phyloP scores from a whole-genome alignment of 2,329 filamentous ascomycete species.

The Aspergillus fumigatiaffinis region DNA sequence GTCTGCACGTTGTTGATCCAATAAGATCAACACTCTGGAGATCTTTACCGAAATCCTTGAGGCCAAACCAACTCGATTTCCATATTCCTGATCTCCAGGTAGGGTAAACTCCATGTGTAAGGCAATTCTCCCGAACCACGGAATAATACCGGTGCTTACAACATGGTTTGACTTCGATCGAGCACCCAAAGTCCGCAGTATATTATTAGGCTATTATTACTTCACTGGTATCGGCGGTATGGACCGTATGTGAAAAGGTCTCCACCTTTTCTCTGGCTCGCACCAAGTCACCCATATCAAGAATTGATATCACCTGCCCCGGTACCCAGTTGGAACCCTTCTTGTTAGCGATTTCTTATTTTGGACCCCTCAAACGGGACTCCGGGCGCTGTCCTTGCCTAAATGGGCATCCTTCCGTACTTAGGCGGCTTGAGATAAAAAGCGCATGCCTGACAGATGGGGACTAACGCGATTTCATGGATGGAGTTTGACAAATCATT shows the following conservation, averaged over 20 bases:
- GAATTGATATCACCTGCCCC: constrained; percentile 3
- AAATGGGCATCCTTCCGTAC: constrained; percentile 3
- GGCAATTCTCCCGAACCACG: not conserved
- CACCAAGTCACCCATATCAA: not conserved
- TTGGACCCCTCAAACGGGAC: constrained; percentile 11
- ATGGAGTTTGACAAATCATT: no score
- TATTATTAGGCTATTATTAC: not conserved
- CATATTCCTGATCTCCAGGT: not conserved
- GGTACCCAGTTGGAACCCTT: constrained; percentile 6
- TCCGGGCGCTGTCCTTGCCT: not conserved
- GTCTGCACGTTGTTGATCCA: not conserved
- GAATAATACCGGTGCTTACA: not conserved
- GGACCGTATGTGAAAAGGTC: not conserved
- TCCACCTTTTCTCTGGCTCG: not conserved
- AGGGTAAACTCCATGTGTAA: not conserved
- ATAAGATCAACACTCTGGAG: not conserved
- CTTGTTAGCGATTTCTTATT: constrained; percentile 7
- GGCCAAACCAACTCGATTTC: not conserved
- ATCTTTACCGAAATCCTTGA: not conserved
- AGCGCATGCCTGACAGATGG: not conserved
- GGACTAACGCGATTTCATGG: not conserved
- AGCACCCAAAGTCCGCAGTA: not conserved
- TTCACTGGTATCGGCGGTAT: not conserved
- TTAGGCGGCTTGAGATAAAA: constrained; percentile 3
- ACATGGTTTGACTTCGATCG: not conserved